A percentile compares a stretch with the other conserved stretches of the same genome.
Conservation (phyloP, 768 basidiomycete species). For the Galerina sulciceps region DNA sequence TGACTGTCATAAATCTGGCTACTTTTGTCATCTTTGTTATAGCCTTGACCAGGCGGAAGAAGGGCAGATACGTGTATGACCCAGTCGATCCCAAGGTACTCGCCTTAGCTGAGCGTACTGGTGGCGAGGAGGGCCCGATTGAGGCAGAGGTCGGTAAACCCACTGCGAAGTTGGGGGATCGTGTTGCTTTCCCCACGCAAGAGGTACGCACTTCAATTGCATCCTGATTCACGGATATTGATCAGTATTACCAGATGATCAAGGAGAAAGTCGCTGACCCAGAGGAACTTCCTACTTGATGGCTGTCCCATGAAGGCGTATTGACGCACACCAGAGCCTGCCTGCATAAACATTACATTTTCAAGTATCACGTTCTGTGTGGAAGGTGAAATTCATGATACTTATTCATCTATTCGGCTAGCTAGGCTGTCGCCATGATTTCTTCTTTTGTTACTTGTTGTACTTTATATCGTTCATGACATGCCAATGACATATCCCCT, state of each 20-base stretch:
- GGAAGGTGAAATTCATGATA: too few species aligned
- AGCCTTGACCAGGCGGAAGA: constrained; percentile 10
- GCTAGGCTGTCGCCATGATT: too few species aligned
- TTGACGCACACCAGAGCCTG: too few species aligned
- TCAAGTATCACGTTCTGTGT: too few species aligned
- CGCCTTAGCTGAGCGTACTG: background rate
- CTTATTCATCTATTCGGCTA: too few species aligned
- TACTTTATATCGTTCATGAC: too few species aligned
- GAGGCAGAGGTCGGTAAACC: background rate
- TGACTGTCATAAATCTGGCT: constrained; percentile 24
- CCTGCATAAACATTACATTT: too few species aligned
- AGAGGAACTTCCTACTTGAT: background rate
- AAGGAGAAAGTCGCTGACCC: background rate
- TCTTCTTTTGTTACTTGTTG: too few species aligned
- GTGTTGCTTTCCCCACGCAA: background rate
- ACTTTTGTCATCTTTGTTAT: constrained; percentile 19
- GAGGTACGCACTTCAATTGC: background rate
- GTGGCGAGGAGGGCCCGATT: background rate
- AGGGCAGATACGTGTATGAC: background rate
- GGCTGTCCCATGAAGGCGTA: too few species aligned
- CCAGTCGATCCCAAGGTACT: background rate
- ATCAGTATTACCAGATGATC: background rate
- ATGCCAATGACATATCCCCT: too few species aligned
- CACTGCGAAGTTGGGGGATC: background rate
- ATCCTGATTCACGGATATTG: background rate